These are phyloP conservation scores for Hymenoscyphus occultus DNA, from an alignment of 2,329 filamentous ascomycete genomes.

Conservation along the genomic window DNA sequence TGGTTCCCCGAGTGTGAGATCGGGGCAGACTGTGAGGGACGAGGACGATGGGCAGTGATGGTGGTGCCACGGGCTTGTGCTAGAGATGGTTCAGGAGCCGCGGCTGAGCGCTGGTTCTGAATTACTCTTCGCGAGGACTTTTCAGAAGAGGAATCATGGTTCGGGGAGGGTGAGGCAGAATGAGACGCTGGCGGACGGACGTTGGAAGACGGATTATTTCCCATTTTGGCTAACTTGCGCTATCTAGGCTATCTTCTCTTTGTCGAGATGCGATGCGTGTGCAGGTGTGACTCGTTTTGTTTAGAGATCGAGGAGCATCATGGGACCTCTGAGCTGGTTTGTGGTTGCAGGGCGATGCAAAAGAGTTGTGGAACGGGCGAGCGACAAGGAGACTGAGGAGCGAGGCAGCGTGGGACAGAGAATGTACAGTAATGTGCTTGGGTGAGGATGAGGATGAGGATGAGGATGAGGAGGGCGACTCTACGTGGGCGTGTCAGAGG, in stretches of 20 bases:
- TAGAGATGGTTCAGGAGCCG: conserved; percentile 60
- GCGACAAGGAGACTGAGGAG: conserved; percentile 1
- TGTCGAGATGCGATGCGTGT: not conserved
- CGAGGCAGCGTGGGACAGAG: not conserved
- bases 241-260: conserved; percentile 8
- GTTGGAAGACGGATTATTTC: conserved; percentile 44
- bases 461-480: not conserved
- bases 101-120: conserved; percentile 54
- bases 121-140: conserved; percentile 41
- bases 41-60: conserved; percentile 28
- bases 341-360: conserved; percentile 1
- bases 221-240: conserved; percentile 38
- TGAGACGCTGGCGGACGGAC: conserved; percentile 39
- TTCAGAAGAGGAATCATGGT: conserved; percentile 31
- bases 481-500: not conserved
- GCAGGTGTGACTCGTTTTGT: conserved; percentile 16
- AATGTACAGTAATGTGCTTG: not conserved
- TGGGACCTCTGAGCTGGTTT: conserved; percentile 6
- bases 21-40: conserved; percentile 27
- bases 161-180: conserved; percentile 31
- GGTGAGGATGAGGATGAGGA: not conserved
- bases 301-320: conserved; percentile 9
- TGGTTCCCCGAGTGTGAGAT: conserved; percentile 16
- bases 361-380: conserved; percentile 10
- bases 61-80: conserved; percentile 48